Base-by-base conservation (phyloP, 495 filamentous ascomycete species). In the Lophiotrema nucula region DNA sequence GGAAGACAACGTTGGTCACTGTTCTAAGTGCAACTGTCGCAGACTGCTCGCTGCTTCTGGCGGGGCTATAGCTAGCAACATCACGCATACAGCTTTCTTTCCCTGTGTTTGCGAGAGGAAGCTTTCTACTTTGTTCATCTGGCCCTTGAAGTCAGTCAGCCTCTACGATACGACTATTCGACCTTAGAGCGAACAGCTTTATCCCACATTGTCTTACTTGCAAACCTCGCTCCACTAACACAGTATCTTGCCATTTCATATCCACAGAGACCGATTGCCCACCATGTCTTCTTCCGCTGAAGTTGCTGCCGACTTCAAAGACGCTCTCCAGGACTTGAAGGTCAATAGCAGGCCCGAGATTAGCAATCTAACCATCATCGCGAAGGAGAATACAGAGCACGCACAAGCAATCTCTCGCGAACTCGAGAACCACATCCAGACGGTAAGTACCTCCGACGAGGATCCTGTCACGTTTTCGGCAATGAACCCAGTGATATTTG, bases 311-410 rank as follows among this genome's bases (percentile, higher is more conserved):
- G 95, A 97, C 78, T 98, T 95, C 79, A 88, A 85, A 67, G 86
- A 89, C 60, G 93, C 93, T 47, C 80, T 98, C 67, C 86, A 92
- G 73, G 93, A 96, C 74, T 79, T 98, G 66, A 87, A 85, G 53
- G 80, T 84, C 64, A 96, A 96, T 76, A 89, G 88, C 67, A 84
- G 89, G 69, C 87, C 85, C 68, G 92, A 96, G 74, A 98, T 98
- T 72, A 88, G 86, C 76, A 96, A 92, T 72, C 74, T 98, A 70
- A 97, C 93, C 28, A 83, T 93, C 67, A 97, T 98, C 65, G 93
- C 93, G 53, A 89, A 90, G 68, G 93, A 98, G 70, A 96, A 95
- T 64, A 96, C 90, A 56, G 88, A 92, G 70, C 88, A 96, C 76
- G 93, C 92, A 26, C 82, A 88, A 71, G 90, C 88, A 47, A 97